phyloP scores from a whole-genome alignment of 2,329 filamentous ascomycete species.

The Diplodia seriata region DNA sequence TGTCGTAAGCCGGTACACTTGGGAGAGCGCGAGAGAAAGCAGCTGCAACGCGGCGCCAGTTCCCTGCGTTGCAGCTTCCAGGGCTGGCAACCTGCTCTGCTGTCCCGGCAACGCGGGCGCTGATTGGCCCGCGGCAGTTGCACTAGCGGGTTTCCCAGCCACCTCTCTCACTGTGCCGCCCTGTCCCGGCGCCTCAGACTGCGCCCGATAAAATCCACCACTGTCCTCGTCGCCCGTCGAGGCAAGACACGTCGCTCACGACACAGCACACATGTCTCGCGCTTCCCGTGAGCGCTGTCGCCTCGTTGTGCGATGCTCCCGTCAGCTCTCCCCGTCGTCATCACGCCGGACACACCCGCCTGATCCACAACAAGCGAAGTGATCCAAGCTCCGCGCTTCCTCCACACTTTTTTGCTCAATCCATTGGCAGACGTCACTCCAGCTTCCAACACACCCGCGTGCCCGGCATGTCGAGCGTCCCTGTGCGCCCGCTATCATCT shows the following conservation, averaged over 20 bases:
- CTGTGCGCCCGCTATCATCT: not conserved
- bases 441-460: not conserved
- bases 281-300: not conserved
- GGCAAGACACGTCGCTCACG: constrained; percentile 15
- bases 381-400: constrained; percentile 15
- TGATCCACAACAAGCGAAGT: constrained; percentile 28
- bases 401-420: constrained; percentile 18
- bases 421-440: constrained; percentile 26
- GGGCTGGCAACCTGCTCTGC: constrained; percentile 25
- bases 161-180: not conserved
- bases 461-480: not conserved
- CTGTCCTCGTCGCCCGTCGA: constrained; percentile 9
- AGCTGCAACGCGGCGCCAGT: constrained; percentile 20
- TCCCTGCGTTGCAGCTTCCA: constrained; percentile 30
- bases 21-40: constrained; percentile 16
- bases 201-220: constrained; percentile 13
- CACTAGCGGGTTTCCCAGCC: not conserved
- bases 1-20: constrained; percentile 27
- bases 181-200: not conserved
- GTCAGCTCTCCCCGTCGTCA: not conserved
- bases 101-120: constrained; percentile 12
- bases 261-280: constrained; percentile 12
- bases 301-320: not conserved
- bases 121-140: not conserved
- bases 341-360: constrained; percentile 7